phyloP scores from a whole-genome alignment of 352 stramenopile species.

The Globisporangium echinulatum region DNA sequence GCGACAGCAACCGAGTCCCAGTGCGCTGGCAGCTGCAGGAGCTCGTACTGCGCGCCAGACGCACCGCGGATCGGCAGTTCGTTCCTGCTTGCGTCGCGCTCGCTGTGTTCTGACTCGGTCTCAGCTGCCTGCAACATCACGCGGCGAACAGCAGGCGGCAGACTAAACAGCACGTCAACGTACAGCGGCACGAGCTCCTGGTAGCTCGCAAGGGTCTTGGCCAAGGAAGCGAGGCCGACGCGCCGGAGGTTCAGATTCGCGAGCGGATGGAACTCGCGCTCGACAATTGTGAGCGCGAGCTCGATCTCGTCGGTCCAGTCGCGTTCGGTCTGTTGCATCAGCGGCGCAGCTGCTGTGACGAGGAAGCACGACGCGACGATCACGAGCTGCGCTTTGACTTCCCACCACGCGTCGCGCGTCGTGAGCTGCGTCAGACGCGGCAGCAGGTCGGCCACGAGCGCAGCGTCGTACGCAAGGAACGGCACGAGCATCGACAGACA shows the following conservation, averaged over 20 bases:
- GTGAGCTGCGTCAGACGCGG: conserved; percentile 62
- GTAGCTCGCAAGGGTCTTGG: conserved; percentile 50
- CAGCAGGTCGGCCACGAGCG: conserved; percentile 49
- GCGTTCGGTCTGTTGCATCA: conserved; percentile 8
- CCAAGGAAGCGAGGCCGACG: conserved; percentile 48
- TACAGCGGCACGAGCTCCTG: conserved; percentile 76
- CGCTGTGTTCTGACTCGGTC: neutral
- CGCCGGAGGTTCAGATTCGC: conserved; percentile 53
- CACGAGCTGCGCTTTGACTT: conserved; percentile 77
- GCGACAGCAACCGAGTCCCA: conserved; percentile 64
- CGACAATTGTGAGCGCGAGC: conserved; percentile 56
- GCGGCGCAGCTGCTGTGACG: conserved; percentile 14
- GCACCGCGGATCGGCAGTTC: conserved; percentile 46
- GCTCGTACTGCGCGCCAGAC: conserved; percentile 44
- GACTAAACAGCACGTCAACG: conserved; percentile 64
- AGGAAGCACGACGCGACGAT: conserved; percentile 63
- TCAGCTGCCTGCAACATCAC: conserved; percentile 23
- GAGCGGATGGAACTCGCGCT: conserved; percentile 63
- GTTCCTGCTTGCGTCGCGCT: conserved; percentile 6
- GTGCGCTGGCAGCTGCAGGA: conserved; percentile 30
- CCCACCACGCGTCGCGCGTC: conserved; percentile 66
- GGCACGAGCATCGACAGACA: conserved; percentile 72
- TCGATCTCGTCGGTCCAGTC: conserved; percentile 71
- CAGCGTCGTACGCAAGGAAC: conserved; percentile 37
- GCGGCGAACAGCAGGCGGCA: conserved; percentile 34